Conservation (phyloP, 768 basidiomycete species). For the Sporobolomyces phaffii region DNA sequence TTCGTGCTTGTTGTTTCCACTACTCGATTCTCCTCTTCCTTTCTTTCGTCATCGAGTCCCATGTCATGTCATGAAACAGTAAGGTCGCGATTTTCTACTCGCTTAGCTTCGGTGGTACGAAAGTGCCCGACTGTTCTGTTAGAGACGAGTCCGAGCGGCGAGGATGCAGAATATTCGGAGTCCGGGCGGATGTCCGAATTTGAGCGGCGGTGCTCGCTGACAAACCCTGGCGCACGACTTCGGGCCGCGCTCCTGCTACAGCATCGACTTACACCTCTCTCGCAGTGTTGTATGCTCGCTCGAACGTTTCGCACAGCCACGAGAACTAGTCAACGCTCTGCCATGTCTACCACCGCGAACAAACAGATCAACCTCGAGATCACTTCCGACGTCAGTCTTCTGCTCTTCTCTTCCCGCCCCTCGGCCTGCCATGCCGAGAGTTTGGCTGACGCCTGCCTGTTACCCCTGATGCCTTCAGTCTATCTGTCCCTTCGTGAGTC, state of each 20-base stretch:
- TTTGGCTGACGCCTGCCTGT: background rate
- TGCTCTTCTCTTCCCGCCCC: too few species aligned
- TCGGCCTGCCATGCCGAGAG: background rate
- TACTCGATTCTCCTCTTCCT: background rate
- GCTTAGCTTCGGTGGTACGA: too few species aligned
- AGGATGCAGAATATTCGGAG: too few species aligned
- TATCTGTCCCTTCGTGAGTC: conserved; percentile 15
- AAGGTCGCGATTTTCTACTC: too few species aligned
- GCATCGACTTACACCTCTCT: too few species aligned
- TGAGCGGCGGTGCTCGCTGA: too few species aligned
- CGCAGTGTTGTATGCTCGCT: conserved; percentile 9
- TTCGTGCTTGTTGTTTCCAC: background rate
- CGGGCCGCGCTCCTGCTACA: too few species aligned
- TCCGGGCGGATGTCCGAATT: too few species aligned
- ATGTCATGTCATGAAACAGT: too few species aligned
- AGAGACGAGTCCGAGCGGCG: too few species aligned
- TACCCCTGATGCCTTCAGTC: background rate
- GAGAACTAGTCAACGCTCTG: background rate
- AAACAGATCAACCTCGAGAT: conserved; percentile 18
- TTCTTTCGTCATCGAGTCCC: background rate
- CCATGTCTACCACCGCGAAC: conserved; percentile 18
- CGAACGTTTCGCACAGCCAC: background rate
- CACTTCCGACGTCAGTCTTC: conserved; percentile 4
- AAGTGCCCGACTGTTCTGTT: too few species aligned
- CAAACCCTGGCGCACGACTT: too few species aligned